Percentiles rank a stretch among this genome's conserved stretches.
These are phyloP conservation scores for Daedaleopsis sinensis DNA, from an alignment of 768 basidiomycete species.

Conservation along the genomic window DNA sequence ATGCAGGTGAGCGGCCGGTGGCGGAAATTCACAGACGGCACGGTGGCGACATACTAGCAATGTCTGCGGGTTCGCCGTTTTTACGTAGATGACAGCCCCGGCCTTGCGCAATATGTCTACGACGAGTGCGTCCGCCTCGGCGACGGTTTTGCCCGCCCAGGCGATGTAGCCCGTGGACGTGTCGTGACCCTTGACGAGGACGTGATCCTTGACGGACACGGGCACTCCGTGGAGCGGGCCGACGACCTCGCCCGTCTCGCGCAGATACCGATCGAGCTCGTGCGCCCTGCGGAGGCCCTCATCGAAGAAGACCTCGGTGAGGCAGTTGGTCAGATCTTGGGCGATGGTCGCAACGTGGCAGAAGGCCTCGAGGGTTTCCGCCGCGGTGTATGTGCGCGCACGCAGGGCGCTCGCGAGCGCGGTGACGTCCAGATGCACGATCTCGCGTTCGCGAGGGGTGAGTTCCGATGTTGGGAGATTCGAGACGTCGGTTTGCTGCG, in stretches of 20 bases:
- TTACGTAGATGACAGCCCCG: constrained; percentile 84
- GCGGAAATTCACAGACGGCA: constrained; percentile 1
- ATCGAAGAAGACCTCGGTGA: constrained; percentile 83
- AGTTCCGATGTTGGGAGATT: constrained; percentile 31
- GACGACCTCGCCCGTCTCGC: constrained; percentile 54
- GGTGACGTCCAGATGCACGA: constrained; percentile 40
- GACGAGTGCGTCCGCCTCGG: constrained; percentile 44
- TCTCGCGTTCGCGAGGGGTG: constrained; percentile 32
- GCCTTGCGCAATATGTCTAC: constrained; percentile 52
- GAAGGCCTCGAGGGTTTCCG: constrained; percentile 40
- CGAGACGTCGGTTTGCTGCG: constrained; percentile 31
- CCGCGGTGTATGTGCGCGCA: constrained; percentile 33
- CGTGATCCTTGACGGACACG: constrained; percentile 75
- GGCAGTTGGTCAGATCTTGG: constrained; percentile 71
- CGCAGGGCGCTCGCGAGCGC: constrained; percentile 32
- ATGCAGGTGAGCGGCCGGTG: constrained; percentile 15
- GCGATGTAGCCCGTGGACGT: constrained; percentile 71
- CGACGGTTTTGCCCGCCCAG: constrained; percentile 67
- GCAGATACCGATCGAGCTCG: constrained; percentile 68
- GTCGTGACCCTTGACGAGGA: constrained; percentile 63
- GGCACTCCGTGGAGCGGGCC: constrained; percentile 85
- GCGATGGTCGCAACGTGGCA: constrained; percentile 46
- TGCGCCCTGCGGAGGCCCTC: constrained; percentile 64
- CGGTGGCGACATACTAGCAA: constrained; percentile 41
- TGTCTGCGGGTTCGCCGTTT: constrained; percentile 91